Percentiles rank a stretch among this genome's conserved stretches.
Conservation (phyloP, 179 eudicot genomes). For the Silene vulgaris region DNA sequence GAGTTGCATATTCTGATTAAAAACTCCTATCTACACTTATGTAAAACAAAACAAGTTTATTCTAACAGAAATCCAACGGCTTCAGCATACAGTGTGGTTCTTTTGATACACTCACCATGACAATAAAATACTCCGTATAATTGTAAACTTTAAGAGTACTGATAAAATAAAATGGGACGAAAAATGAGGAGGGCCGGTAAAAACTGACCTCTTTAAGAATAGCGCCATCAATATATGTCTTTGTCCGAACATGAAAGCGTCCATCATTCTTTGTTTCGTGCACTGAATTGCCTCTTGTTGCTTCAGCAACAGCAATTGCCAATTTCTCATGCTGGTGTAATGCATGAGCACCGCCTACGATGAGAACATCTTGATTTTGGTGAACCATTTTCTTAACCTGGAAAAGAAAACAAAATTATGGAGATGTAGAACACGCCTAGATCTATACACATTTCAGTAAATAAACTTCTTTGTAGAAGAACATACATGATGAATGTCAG, state of each 20-base stretch:
- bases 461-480: constrained; percentile 12
- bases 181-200: neutral
- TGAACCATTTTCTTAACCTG: constrained; percentile 93
- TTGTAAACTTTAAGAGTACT: neutral
- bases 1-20: constrained; percentile 24
- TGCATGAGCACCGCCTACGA: constrained; percentile 77
- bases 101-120: neutral
- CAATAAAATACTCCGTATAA: neutral
- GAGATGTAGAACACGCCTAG: neutral
- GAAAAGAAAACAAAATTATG: constrained; percentile 3
- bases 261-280: constrained; percentile 95
- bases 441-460: neutral
- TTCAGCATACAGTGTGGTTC: neutral
- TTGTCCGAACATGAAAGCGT: constrained; percentile 92
- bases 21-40: constrained; percentile 9
- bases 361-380: constrained; percentile 79
- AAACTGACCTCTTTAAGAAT: constrained; percentile 76
- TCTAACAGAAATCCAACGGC: constrained; percentile 6
- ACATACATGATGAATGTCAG: neutral
- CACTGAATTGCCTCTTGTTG: constrained; percentile 87
- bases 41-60: constrained; percentile 15
- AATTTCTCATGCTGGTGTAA: constrained; percentile 92
- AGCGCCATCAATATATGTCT: constrained; percentile 90
- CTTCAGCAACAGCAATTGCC: constrained; percentile 93
- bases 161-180: neutral